Conservation (phyloP, 257 asterid genomes). For the Scutellaria baicalensis region DNA sequence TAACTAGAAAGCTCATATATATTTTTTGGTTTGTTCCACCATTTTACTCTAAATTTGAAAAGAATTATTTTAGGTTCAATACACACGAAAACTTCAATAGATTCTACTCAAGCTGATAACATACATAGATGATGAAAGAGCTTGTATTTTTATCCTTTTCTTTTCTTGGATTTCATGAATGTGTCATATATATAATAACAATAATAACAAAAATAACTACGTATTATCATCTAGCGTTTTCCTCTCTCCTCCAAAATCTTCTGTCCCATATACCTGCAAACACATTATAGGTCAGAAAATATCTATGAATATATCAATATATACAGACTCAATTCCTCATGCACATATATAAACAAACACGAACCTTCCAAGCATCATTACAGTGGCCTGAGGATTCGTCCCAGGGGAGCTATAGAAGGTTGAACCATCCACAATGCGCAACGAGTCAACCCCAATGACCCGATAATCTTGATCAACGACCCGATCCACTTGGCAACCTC, state of each 20-base stretch:
- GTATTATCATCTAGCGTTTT: neutral
- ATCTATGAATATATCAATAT: neutral
- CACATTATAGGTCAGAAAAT: neutral
- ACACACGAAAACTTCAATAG: neutral
- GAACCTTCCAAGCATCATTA: conserved; percentile 93
- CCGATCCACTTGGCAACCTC: conserved; percentile 67
- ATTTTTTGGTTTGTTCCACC: neutral
- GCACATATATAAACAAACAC: neutral
- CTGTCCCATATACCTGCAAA: conserved; percentile 70
- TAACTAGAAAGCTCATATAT: too few species aligned
- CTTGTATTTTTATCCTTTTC: neutral
- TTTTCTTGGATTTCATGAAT: neutral
- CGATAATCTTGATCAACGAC: conserved; percentile 60
- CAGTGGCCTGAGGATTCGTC: conserved; percentile 90
- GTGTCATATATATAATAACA: neutral
- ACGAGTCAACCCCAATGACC: conserved; percentile 50
- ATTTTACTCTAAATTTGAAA: neutral
- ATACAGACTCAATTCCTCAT: neutral
- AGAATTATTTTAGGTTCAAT: neutral
- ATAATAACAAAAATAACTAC: too few species aligned
- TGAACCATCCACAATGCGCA: conserved; percentile 78
- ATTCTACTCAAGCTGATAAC: neutral
- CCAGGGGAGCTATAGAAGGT: conserved; percentile 63
- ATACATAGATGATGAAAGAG: neutral
- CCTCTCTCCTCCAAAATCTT: conserved; percentile 40